These are phyloP conservation scores for Vicia faba DNA, from an alignment of 306 rosid species.

Conservation along the genomic window DNA sequence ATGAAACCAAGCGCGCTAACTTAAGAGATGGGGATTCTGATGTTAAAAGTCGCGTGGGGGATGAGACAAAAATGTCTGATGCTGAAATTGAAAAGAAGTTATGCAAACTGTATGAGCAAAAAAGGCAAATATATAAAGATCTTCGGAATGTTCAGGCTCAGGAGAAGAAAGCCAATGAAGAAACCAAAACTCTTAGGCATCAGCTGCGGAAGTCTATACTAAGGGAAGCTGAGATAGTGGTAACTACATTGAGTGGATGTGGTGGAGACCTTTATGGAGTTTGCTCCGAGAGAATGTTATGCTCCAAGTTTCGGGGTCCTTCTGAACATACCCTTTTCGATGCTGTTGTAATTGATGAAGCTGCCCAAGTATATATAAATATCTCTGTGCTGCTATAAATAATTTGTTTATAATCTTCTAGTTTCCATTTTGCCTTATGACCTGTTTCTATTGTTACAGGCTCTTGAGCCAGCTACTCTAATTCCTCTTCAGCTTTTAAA, in stretches of 20 bases:
- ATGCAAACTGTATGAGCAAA: slow-evolving; percentile 79
- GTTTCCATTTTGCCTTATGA: slow-evolving; percentile 36
- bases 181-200: slow-evolving; percentile 63
- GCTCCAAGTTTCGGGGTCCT: slow-evolving; percentile 76
- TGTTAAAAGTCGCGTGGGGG: slow-evolving; percentile 49
- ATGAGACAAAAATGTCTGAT: slow-evolving; percentile 67
- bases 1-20: slow-evolving; percentile 79
- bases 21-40: slow-evolving; percentile 61
- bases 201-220: slow-evolving; percentile 85
- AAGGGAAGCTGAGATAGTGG: slow-evolving; percentile 90
- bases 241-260: slow-evolving; percentile 90
- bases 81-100: slow-evolving; percentile 62
- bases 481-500: slow-evolving; percentile 97
- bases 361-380: slow-evolving; percentile 79
- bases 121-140: slow-evolving; percentile 81
- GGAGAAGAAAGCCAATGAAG: slow-evolving; percentile 82
- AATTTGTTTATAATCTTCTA: slow-evolving; percentile 26
- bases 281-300: slow-evolving; percentile 77
- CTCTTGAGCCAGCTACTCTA: slow-evolving; percentile 94
- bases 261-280: slow-evolving; percentile 91
- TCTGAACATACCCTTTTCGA: slow-evolving; percentile 83
- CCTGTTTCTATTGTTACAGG: slow-evolving; percentile 51
- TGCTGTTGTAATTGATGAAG: slow-evolving; percentile 95
- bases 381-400: slow-evolving; percentile 33
- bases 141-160: slow-evolving; percentile 70